Percentiles rank a stretch among this genome's conserved stretches.
Conservation (phyloP, 805 yeast species). For the Ogataea dorogensis region DNA sequence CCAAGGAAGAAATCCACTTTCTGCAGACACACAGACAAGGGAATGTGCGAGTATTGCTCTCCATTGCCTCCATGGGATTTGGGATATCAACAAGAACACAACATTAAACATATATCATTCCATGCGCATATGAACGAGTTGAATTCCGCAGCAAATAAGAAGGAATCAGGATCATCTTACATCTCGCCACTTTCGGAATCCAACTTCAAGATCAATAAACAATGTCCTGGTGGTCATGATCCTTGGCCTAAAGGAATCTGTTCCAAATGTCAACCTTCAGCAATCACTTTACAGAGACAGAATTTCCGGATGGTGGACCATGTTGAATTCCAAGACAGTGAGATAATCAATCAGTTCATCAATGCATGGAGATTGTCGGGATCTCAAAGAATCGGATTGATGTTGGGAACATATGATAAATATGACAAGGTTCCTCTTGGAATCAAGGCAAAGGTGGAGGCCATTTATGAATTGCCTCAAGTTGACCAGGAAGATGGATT, state of each 20-base stretch:
- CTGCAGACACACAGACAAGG: conserved; percentile 87
- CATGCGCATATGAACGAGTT: conserved; percentile 78
- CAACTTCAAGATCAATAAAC: conserved; percentile 57
- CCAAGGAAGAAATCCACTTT: conserved; percentile 56
- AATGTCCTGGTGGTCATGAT: conserved; percentile 78
- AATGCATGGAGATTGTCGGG: conserved; percentile 92
- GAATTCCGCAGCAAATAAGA: conserved; percentile 64
- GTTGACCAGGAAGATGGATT: conserved; percentile 83
- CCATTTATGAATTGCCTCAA: conserved; percentile 93
- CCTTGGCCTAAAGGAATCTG: conserved; percentile 97
- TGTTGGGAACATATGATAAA: conserved; percentile 77
- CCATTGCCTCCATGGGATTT: conserved; percentile 95
- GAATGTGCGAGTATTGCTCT: conserved; percentile 97
- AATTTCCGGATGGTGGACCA: conserved; percentile 95
- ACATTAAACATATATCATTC: conserved; percentile 84
- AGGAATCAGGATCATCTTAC: conserved; percentile 59
- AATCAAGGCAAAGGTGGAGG: conserved; percentile 89
- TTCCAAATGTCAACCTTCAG: conserved; percentile 94
- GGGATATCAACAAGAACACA: conserved; percentile 67
- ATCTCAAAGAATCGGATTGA: conserved; percentile 77
- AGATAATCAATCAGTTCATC: conserved; percentile 75
- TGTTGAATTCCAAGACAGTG: conserved; percentile 80
- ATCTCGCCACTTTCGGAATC: conserved; percentile 79
- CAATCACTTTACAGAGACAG: conserved; percentile 89
- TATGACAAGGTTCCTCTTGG: conserved; percentile 90